Percentiles rank a stretch among this genome's conserved stretches.
These are phyloP conservation scores for Phaeosphaeriaceae sp. DNA, from an alignment of 2,329 filamentous ascomycete species.

Conservation along the genomic window DNA sequence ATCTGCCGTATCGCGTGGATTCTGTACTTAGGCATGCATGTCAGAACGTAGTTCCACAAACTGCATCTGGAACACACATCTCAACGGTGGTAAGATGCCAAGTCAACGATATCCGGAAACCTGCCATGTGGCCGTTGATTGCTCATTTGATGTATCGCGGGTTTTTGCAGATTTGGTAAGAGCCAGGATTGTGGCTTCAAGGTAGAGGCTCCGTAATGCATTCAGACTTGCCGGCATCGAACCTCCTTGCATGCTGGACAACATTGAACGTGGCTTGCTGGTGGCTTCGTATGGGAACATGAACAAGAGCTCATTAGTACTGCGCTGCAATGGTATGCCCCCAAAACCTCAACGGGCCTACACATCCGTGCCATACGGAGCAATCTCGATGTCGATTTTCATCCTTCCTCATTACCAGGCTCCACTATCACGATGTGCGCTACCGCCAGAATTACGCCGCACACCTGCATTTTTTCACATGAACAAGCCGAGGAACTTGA, in stretches of 20 bases:
- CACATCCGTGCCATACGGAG: constrained; percentile 1
- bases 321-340: background rate
- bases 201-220: background rate
- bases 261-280: background rate
- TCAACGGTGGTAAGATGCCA: background rate
- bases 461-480: background rate
- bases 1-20: background rate
- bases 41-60: background rate
- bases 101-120: background rate
- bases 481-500: background rate
- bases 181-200: background rate
- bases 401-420: background rate
- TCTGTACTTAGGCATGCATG: background rate
- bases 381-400: background rate
- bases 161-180: background rate
- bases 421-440: constrained; percentile 2
- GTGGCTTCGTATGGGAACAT: background rate
- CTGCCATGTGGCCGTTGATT: background rate
- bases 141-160: background rate
- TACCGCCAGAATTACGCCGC: background rate
- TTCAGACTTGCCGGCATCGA: background rate
- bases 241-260: background rate
- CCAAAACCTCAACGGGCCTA: background rate
- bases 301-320: background rate
- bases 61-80: background rate